Base-by-base conservation (phyloP, 805 yeast species). In the Kregervanrija pseudodelftensis region DNA sequence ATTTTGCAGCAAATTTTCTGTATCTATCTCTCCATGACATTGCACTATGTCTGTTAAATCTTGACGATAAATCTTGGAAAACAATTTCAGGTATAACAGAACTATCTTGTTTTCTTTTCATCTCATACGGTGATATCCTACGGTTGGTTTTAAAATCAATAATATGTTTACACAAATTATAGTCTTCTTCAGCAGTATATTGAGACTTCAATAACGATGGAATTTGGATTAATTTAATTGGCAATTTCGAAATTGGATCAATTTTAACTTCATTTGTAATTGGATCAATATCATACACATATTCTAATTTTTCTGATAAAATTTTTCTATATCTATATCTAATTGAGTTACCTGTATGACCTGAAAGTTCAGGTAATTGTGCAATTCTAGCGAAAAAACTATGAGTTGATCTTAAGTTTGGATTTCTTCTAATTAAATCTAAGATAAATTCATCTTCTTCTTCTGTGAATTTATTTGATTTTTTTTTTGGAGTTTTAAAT, bases 11-110 rank as follows among this genome's bases (percentile, higher is more conserved):
- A 62, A 82, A 83, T 61, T 83, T 85, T 51, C 91, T 67, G 59
- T 76, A 85, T 50, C 93, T 71, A 58, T 85, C 93, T 60, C 93
- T 77, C 90, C 91, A 85, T n/a, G 90, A 80, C 55, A 76, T 74
- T 39, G 72, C 71, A 3, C 85, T 67, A 60, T 85, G 93, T 33
- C 71, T 64, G 10, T 82, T 75, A 44, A 65, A 58, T 34, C 55
- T 57, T 32, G 64, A 58, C 38, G 68, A 65, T 47, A 74, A 58
- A 16, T 59, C 58, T 13, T 64, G 65, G 53, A 71, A 73, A 14
- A 72, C 67, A 14, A 67, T 56, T 50, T 65, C 68, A 3, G 68
- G 68, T 33, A 61, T 57, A 31, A 53, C 53, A 32, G 54, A 46
- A 2, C 50, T 49, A n/a, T 52, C 57, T 15, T 49, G 40, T 42